These are phyloP conservation scores for Lasiodiplodia sp. DNA, from an alignment of 2,329 filamentous ascomycete genomes.

Conservation along the genomic window DNA sequence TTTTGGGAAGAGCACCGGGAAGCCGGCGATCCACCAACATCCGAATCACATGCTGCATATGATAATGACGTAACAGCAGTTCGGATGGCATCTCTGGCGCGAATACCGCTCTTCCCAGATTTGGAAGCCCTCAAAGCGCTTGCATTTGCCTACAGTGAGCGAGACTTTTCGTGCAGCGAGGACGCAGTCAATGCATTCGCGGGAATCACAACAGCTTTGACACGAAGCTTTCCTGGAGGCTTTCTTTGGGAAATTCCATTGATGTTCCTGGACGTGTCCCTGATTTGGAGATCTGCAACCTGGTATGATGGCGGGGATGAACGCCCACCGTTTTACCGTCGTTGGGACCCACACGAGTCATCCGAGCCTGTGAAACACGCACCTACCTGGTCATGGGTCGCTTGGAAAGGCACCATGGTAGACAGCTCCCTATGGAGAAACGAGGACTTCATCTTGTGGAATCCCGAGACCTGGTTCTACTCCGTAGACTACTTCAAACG, in stretches of 20 bases:
- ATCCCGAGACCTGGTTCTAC: neutral
- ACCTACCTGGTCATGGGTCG: neutral
- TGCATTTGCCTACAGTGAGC: neutral
- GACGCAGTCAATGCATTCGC: conserved; percentile 1
- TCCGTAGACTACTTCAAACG: neutral
- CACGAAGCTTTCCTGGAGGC: neutral
- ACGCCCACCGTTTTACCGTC: neutral
- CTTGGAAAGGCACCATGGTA: neutral
- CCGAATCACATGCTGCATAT: neutral
- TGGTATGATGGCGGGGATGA: neutral
- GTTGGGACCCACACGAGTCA: neutral
- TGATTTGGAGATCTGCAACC: neutral
- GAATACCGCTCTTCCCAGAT: neutral
- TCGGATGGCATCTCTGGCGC: neutral
- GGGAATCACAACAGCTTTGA: neutral
- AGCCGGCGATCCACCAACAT: neutral
- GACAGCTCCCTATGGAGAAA: neutral
- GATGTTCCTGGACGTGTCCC: neutral
- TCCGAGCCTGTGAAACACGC: neutral
- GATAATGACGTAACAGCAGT: neutral
- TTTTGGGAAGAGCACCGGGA: neutral
- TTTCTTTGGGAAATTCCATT: neutral
- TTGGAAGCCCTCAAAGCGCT: neutral
- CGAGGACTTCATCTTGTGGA: conserved; percentile 1
- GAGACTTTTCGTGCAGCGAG: neutral